These are phyloP conservation scores for Helianthus annuus DNA, from an alignment of 129 eudicot species.

Conservation along the genomic window HanXRQr2.0-SUNRISE NC_035438.2:118565865-118566364, in stretches of 20 bases:
- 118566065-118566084: slow-evolving; percentile 94
- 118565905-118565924: too few relatives aligned
- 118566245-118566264: slow-evolving; percentile 56
- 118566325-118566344: not conserved
- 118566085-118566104: slow-evolving; percentile 95
- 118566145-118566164: slow-evolving; percentile 79
- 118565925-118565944: too few relatives aligned
- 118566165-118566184: slow-evolving; percentile 95
- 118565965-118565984: slow-evolving; percentile 34
- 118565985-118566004: not conserved
- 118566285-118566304: not conserved
- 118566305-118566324: not conserved
- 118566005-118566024: slow-evolving; percentile 59
- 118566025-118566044: slow-evolving; percentile 92
- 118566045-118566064: slow-evolving; percentile 93
- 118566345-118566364: not conserved
- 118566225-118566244: slow-evolving; percentile 80
- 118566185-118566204: slow-evolving; percentile 90
- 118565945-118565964: not conserved
- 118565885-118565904: not conserved
- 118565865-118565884: not conserved
- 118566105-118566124: slow-evolving; percentile 86
- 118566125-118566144: slow-evolving; percentile 85
- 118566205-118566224: slow-evolving; percentile 88
- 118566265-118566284: not conserved